Percentiles rank a stretch among this genome's conserved stretches.
phyloP scores from a whole-genome alignment of 1,284 basidiomycete species.

The Mycena citricolor region DNA sequence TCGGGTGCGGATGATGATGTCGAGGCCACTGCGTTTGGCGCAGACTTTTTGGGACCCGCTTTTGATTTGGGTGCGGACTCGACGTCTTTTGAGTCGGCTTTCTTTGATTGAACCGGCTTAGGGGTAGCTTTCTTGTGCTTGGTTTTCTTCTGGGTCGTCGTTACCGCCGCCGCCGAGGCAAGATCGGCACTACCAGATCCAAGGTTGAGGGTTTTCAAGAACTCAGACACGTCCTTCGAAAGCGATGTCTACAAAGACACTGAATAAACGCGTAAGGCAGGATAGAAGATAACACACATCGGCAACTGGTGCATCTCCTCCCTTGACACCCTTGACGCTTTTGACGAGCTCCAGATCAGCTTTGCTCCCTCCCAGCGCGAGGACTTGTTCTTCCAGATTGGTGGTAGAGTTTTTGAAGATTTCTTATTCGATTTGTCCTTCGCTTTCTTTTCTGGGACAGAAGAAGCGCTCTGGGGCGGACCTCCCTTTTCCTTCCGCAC shows the following conservation, averaged over 20 bases:
- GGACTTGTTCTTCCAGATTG: conserved; percentile 30
- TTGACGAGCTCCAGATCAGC: conserved; percentile 37
- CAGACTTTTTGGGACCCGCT: conserved; percentile 19
- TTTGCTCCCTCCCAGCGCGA: conserved; percentile 33
- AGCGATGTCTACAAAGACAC: conserved; percentile 39
- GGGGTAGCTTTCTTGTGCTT: conserved; percentile 16
- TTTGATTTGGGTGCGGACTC: conserved; percentile 17
- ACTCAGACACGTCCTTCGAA: conserved; percentile 55
- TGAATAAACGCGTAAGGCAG: background rate
- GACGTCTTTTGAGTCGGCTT: background rate
- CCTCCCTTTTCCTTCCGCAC: conserved; percentile 32
- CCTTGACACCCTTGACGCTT: conserved; percentile 25
- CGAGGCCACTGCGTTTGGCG: conserved; percentile 3
- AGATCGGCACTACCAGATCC: too few species aligned
- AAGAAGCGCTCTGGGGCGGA: conserved; percentile 19
- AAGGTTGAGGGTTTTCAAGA: conserved; percentile 58
- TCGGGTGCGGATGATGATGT: background rate
- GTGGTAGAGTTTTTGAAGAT: conserved; percentile 22
- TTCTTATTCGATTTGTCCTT: background rate
- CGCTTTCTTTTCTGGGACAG: conserved; percentile 7
- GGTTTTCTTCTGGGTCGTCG: conserved; percentile 22
- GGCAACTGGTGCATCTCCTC: conserved; percentile 22
- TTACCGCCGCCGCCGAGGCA: conserved; percentile 34
- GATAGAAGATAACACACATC: conserved; percentile 29
- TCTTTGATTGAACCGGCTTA: conserved; percentile 2